Percentiles rank a stretch among this genome's conserved stretches.
phyloP scores from a whole-genome alignment of 208 protist genomes.

The Wallacemonas rigidus region DNA sequence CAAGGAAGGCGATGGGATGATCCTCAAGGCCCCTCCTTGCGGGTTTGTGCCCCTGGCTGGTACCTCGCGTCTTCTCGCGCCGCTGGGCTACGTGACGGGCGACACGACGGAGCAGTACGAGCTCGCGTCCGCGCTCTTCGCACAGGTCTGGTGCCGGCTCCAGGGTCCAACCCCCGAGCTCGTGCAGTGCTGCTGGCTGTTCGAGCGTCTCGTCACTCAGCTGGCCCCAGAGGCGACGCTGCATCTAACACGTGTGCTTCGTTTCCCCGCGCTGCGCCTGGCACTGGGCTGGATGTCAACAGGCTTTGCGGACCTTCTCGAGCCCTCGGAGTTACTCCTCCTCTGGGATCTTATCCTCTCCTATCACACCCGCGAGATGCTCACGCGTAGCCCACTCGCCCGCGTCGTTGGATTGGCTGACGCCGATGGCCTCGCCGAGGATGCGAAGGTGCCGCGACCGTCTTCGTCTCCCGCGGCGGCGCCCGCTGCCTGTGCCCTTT shows the following conservation, averaged over 20 bases:
- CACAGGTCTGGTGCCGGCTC: constrained; percentile 79
- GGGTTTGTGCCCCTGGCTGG: constrained; percentile 62
- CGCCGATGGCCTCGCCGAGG: background rate
- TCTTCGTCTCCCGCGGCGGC: constrained; percentile 19
- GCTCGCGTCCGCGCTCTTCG: constrained; percentile 61
- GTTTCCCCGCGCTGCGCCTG: constrained; percentile 62
- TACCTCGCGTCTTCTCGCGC: constrained; percentile 63
- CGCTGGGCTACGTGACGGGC: constrained; percentile 79
- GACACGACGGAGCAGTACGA: constrained; percentile 87
- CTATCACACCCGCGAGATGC: constrained; percentile 76
- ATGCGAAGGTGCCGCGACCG: background rate
- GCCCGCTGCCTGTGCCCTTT: constrained; percentile 47
- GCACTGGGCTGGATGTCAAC: constrained; percentile 84
- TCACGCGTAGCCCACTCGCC: constrained; percentile 45
- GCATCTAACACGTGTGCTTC: constrained; percentile 62
- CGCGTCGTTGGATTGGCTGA: constrained; percentile 30
- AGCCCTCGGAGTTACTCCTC: constrained; percentile 67
- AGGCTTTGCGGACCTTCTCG: constrained; percentile 77
- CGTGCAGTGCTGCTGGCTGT: constrained; percentile 77
- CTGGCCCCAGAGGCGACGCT: constrained; percentile 66
- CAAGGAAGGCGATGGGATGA: constrained; percentile 26
- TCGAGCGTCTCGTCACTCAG: constrained; percentile 65
- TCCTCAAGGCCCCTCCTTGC: constrained; percentile 47
- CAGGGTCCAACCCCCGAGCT: constrained; percentile 88
- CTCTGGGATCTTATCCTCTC: constrained; percentile 86